These are phyloP conservation scores for Leucaena leucocephala DNA, from an alignment of 306 rosid genomes.

Conservation along the genomic window DNA sequence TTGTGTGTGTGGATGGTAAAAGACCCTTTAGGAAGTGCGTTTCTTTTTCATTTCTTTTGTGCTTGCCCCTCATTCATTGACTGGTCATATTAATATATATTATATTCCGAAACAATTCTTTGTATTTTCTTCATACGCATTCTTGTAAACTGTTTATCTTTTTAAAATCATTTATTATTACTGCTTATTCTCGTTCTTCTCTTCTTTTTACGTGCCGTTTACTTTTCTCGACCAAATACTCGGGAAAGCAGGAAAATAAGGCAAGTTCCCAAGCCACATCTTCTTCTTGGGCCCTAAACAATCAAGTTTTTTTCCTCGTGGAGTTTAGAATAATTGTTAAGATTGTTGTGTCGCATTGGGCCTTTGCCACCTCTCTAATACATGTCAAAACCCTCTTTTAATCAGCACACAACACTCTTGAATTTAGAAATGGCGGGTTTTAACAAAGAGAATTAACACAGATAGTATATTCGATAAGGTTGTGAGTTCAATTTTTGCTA, in stretches of 20 bases:
- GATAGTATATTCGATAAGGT: too few relatives aligned
- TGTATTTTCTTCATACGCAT: neutral
- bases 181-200: neutral
- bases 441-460: too few relatives aligned
- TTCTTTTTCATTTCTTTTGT: neutral
- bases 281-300: neutral
- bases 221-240: neutral
- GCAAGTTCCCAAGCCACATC: neutral
- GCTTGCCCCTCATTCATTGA: neutral
- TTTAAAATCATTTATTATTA: neutral
- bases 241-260: neutral
- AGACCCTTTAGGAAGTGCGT: slow-evolving; percentile 13
- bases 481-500: too few relatives aligned
- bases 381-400: neutral
- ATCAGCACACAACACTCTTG: neutral
- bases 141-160: neutral
- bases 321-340: neutral
- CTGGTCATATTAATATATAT: neutral
- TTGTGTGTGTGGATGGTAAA: neutral
- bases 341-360: neutral
- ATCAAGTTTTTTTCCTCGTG: neutral
- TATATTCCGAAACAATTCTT: neutral
- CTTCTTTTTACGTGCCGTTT: neutral
- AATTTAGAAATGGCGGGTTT: neutral
- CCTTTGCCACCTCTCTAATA: neutral